Evolutionary conservation across 116 monocot genomes (phyloP), one percentile per base, ranked within the genome.

Genomic region (Phalaenopsis hybrid): DNA sequence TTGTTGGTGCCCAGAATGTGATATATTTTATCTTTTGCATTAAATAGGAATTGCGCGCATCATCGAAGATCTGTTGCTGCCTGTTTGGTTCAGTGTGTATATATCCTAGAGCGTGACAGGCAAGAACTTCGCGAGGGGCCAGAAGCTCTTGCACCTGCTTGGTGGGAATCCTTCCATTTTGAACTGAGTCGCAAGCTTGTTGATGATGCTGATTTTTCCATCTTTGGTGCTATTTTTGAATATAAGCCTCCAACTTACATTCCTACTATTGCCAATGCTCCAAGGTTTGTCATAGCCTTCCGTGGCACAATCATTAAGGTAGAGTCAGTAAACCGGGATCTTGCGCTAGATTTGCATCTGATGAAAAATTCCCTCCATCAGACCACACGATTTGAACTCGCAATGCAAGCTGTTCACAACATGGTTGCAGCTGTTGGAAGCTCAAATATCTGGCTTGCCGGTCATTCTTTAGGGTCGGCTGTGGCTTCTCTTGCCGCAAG

Each of bases 111-210:
- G 84, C 79, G 91, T 23, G 95, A 99, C 48, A 82, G 99, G 5
- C 93, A 95, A 83, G 85, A 83, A 78, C 89, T 85, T 48, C 90
- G 81, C 0, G 69, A 74, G 28, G 88, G 76, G 43, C 31, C 82
- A 5, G 83, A 88, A 63, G 89, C 92, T 44, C 89, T 89, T 81
- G 99, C 91, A 41, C 88, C 99, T 65, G 75, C 89, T 49, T 99
- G 95, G 99, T 95, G 99, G 99, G 85, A 91, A 76, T 90, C 87
- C 51, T 99, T 95, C 81, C 88, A 95, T 79, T 99, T 95, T 28
- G 86, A 86, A 50, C 50, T 95, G 46, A 88, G 85, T n/a, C 84
- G 84, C 5, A 81, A 79, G 28, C 99, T 99, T 69, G 67, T 93
- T 6, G 99, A 99, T 80, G 89, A 88, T 85, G 87, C 85, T 57